Conservation (phyloP, 768 basidiomycete species). For the Gymnopilus junonius region DNA sequence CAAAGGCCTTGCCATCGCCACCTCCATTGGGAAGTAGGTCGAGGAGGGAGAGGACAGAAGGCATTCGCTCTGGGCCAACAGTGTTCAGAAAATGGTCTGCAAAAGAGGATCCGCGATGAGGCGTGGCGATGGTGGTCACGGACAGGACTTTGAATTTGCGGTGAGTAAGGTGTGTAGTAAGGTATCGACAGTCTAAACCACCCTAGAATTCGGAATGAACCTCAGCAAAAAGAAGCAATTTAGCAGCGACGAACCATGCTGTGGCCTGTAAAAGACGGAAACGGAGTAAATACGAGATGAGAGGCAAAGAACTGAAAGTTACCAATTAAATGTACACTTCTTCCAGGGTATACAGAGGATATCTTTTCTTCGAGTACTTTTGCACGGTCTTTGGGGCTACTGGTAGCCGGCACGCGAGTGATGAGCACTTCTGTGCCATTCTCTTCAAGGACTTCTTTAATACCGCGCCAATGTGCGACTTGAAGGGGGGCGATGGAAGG, state of each 20-base stretch:
- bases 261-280: conserved; percentile 53
- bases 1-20: conserved; percentile 94
- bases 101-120: conserved; percentile 92
- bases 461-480: conserved; percentile 96
- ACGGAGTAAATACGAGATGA: background rate
- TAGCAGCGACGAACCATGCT: conserved; percentile 55
- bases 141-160: conserved; percentile 83
- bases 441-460: conserved; percentile 88
- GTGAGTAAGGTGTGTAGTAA: conserved; percentile 76
- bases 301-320: conserved; percentile 16
- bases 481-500: conserved; percentile 78
- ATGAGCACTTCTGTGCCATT: conserved; percentile 92
- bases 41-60: conserved; percentile 72
- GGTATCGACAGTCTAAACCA: conserved; percentile 91
- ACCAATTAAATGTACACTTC: conserved; percentile 88
- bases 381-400: conserved; percentile 86
- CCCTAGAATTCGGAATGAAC: conserved; percentile 44
- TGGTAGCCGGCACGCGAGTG: conserved; percentile 92
- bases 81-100: conserved; percentile 87
- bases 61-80: conserved; percentile 69
- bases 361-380: conserved; percentile 87
- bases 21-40: conserved; percentile 90
- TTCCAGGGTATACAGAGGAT: conserved; percentile 77
- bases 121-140: conserved; percentile 93
- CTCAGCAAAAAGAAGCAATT: background rate